Conservation (phyloP, 2,329 filamentous ascomycete genomes). For the Trichophyton mentagrophytes region DNA sequence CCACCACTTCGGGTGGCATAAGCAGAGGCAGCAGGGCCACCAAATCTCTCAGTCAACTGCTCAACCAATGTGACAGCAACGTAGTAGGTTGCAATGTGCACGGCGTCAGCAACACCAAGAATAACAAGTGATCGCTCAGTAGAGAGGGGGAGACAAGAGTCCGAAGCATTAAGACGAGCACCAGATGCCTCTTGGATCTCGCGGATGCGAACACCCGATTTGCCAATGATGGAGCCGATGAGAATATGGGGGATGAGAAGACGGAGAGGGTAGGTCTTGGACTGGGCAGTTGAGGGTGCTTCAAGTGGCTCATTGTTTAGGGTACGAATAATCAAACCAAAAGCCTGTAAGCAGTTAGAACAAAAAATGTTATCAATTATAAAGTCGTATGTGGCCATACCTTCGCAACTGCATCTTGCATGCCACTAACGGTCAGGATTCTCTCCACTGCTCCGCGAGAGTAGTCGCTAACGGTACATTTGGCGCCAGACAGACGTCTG, state of each 20-base stretch:
- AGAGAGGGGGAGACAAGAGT: constrained; percentile 84
- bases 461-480: constrained; percentile 98
- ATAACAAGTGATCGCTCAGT: constrained; percentile 97
- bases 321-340: constrained; percentile 94
- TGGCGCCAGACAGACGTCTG: constrained; percentile 83
- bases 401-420: constrained; percentile 94
- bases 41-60: constrained; percentile 92
- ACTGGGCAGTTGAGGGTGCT: constrained; percentile 76
- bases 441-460: constrained; percentile 93
- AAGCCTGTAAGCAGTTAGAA: constrained; percentile 45
- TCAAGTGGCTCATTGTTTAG: constrained; percentile 92
- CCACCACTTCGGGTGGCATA: constrained; percentile 92
- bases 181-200: constrained; percentile 98
- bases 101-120: constrained; percentile 92
- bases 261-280: constrained; percentile 93
- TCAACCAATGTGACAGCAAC: constrained; percentile 96
- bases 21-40: constrained; percentile 89
- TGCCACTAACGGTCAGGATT: constrained; percentile 91
- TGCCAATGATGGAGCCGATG: constrained; percentile 97
- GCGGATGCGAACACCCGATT: constrained; percentile 86
- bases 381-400: constrained; percentile 37
- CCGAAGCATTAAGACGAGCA: constrained; percentile 89
- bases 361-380: not conserved
- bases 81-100: constrained; percentile 98
- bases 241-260: constrained; percentile 92